Evolutionary conservation across 805 yeast species (phyloP), one percentile per base, ranked within the genome.

Genomic region (Candida insectorum): DNA sequence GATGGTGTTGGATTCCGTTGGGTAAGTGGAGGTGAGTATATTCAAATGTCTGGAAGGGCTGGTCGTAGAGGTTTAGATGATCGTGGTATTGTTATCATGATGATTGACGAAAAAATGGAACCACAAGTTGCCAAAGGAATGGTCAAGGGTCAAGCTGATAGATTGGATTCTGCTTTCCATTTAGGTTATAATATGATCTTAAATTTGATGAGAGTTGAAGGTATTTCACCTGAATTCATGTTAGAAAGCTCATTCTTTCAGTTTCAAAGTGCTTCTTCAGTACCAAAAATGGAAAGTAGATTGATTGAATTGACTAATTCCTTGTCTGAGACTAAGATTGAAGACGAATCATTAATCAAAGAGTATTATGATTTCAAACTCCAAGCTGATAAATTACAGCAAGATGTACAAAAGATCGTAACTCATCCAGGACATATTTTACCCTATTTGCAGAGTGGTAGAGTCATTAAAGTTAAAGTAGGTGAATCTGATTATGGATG

Each of bases 61-160:
- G 99, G 99, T 49, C 41, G 47, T 39, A 43, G 47, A 43, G 99
- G 99, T 54, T 75, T 93, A 49, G 99, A 93, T 73, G 98, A 93
- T 58, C 83, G 98, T 59, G 99, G 99, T 65, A 88, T 93, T 60
- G 99, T 93, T 31, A 93, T 93, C 47, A 85, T 93, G 93, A 93
- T 93, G 99, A 88, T 93, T 58, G 97, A 93, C 57, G 97, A 93
- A 57, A 93, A 93, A 54, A 93, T 93, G 99, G 98, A 93, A 58
- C 98, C 99, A 4, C 94, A 89, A 50, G 96, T 93, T 26, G 98
- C 98, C 14, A 93, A 93, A 56, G 97, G 97, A 2, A 93, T 93
- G 99, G 98, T 93, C 15, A 91, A 91, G 59, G 99, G 99, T 54
- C 96, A 88, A 54, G 97, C 98, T 20, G 99, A 93, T 62, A 73